Evolutionary conservation across 176 grass and related monocot species (phyloP).

Genomic region (Musa schizocarpa): DNA sequence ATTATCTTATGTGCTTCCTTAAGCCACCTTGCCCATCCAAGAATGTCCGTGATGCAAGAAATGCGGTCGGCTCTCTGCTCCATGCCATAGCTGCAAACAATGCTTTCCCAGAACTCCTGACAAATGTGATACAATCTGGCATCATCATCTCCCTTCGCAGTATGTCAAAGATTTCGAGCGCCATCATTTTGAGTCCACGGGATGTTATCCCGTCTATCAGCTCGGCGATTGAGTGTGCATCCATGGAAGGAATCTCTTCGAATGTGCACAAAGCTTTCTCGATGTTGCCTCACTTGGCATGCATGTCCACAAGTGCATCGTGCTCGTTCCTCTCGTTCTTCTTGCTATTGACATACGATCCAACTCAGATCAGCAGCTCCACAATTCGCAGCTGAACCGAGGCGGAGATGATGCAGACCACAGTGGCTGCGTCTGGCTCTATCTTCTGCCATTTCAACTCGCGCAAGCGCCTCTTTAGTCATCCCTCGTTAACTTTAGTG

Average conservation of each 20-base stretch:
- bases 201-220: slow-evolving; percentile 57
- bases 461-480: slow-evolving; percentile 31
- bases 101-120: slow-evolving; percentile 46
- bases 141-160: slow-evolving; percentile 35
- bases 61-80: slow-evolving; percentile 34
- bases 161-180: slow-evolving; percentile 47
- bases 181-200: slow-evolving; percentile 45
- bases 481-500: slow-evolving; percentile 17
- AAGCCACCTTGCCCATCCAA: slow-evolving; percentile 26
- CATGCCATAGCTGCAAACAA: slow-evolving; percentile 47
- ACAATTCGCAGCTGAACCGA: slow-evolving; percentile 42
- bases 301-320: slow-evolving; percentile 61
- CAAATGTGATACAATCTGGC: slow-evolving; percentile 59
- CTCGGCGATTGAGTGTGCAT: slow-evolving; percentile 56
- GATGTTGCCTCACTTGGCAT: slow-evolving; percentile 62
- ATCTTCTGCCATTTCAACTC: slow-evolving; percentile 26
- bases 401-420: slow-evolving; percentile 57
- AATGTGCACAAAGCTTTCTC: slow-evolving; percentile 41
- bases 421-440: slow-evolving; percentile 49
- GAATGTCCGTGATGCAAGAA: slow-evolving; percentile 56
- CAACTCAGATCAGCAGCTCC: slow-evolving; percentile 39
- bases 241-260: slow-evolving; percentile 42
- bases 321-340: slow-evolving; percentile 54
- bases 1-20: too few species aligned
- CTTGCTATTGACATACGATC: slow-evolving; percentile 34